A percentile compares a stretch with the other conserved stretches of the same genome.
phyloP scores from a whole-genome alignment of 345 rosid species.

The Salix exigua region DNA sequence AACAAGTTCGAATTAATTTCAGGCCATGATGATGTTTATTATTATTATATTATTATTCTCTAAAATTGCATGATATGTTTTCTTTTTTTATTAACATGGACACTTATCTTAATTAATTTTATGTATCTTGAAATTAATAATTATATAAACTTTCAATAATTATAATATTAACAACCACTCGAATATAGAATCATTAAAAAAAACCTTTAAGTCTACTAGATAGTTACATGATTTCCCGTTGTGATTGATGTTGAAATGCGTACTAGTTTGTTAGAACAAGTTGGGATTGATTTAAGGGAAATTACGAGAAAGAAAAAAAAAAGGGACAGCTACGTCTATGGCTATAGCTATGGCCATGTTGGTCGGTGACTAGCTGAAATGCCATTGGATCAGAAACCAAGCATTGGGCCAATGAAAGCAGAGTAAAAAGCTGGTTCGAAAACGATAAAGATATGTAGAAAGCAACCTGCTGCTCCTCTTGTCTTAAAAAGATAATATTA shows the following conservation, averaged over 20 bases:
- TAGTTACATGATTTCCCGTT: too few relatives aligned
- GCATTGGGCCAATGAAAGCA: not conserved
- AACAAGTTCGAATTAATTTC: not conserved
- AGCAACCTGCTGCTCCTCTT: not conserved
- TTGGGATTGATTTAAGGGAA: constrained; percentile 2
- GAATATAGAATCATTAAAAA: fast-evolving
- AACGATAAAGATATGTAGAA: not conserved
- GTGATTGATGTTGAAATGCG: not conserved
- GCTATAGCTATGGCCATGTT: not conserved
- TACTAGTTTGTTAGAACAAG: not conserved
- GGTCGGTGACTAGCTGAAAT: constrained; percentile 7
- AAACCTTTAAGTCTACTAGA: too few relatives aligned
- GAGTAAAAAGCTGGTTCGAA: not conserved
- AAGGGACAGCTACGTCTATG: not conserved
- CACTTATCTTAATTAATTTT: too few relatives aligned
- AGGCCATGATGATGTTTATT: not conserved
- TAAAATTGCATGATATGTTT: too few relatives aligned
- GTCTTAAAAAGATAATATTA: not conserved
- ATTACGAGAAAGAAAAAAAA: too few relatives aligned
- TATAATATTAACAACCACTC: too few relatives aligned
- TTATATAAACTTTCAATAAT: fast-evolving
- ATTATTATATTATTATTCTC: too few relatives aligned
- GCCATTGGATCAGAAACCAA: not conserved
- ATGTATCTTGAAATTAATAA: too few relatives aligned
- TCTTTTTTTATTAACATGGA: too few relatives aligned